phyloP scores from a whole-genome alignment of 257 asterid genomes.

The Sherardia arvensis region DNA sequence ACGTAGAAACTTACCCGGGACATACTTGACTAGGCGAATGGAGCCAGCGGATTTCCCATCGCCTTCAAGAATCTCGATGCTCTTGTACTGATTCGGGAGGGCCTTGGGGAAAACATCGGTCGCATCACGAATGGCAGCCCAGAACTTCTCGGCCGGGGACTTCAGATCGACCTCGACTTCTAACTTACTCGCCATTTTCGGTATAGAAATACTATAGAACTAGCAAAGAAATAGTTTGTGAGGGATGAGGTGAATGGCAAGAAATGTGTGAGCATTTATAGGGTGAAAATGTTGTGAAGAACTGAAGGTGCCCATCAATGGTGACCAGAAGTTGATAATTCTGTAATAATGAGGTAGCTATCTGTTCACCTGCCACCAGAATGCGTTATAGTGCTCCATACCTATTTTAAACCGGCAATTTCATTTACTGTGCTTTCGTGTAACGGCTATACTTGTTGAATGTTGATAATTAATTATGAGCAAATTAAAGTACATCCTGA shows the following conservation, averaged over 20 bases:
- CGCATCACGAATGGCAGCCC: slow-evolving; percentile 56
- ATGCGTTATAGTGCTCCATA: background rate
- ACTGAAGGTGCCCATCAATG: background rate
- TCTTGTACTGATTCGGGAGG: slow-evolving; percentile 44
- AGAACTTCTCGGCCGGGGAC: slow-evolving; percentile 42
- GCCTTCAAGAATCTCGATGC: slow-evolving; percentile 70
- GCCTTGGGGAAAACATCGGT: slow-evolving; percentile 61
- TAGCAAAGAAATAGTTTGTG: background rate
- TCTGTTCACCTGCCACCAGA: slow-evolving; percentile 12
- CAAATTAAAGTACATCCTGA: background rate
- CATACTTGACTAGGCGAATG: slow-evolving; percentile 46
- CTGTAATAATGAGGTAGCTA: slow-evolving; percentile 1
- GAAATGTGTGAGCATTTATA: slow-evolving; percentile 1
- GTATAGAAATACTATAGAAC: background rate
- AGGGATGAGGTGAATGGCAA: background rate
- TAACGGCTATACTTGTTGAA: background rate
- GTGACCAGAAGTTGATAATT: background rate
- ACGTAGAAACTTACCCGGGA: slow-evolving; percentile 45
- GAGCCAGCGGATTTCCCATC: slow-evolving; percentile 65
- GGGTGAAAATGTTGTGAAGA: background rate
- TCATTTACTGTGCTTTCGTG: background rate
- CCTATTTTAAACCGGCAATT: background rate
- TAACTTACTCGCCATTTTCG: slow-evolving; percentile 47
- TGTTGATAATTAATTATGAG: background rate
- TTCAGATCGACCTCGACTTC: slow-evolving; percentile 61